Evolutionary conservation across 768 basidiomycete genomes (phyloP).

Genomic region (Mycena vulgaris): DNA sequence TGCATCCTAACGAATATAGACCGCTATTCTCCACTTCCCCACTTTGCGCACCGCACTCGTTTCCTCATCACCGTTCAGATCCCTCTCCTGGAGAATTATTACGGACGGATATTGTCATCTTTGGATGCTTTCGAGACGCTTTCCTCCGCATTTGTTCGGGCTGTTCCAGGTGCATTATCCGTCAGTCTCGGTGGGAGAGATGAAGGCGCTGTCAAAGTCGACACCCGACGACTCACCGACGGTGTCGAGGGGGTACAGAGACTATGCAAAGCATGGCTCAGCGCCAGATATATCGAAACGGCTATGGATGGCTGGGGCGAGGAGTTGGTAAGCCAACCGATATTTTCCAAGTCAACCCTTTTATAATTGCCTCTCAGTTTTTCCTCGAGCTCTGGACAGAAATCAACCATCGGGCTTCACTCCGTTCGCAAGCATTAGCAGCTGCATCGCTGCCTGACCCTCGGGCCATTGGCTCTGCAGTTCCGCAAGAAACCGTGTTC

Average conservation of each 20-base stretch:
- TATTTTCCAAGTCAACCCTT: slow-evolving; percentile 1
- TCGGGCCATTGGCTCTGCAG: slow-evolving; percentile 48
- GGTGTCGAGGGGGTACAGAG: slow-evolving; percentile 89
- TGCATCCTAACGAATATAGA: slow-evolving; percentile 61
- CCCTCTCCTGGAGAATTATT: slow-evolving; percentile 85
- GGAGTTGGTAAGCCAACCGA: slow-evolving; percentile 74
- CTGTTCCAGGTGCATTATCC: slow-evolving; percentile 92
- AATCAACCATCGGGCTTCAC: slow-evolving; percentile 71
- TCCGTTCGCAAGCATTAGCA: slow-evolving; percentile 69
- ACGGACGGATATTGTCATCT: slow-evolving; percentile 83
- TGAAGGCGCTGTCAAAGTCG: slow-evolving; percentile 60
- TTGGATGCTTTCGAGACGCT: slow-evolving; percentile 95
- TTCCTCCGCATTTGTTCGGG: slow-evolving; percentile 88
- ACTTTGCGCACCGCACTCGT: slow-evolving; percentile 79
- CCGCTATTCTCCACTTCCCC: slow-evolving; percentile 92
- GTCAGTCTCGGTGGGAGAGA: slow-evolving; percentile 67
- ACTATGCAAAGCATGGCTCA: slow-evolving; percentile 88
- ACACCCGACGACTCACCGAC: slow-evolving; percentile 78
- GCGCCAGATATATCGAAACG: slow-evolving; percentile 79
- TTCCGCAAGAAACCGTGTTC: slow-evolving; percentile 80
- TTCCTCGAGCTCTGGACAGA: slow-evolving; percentile 93
- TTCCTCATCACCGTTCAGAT: slow-evolving; percentile 92
- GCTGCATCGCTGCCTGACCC: slow-evolving; percentile 68
- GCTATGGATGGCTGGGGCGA: slow-evolving; percentile 91
- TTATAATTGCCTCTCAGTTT: slow-evolving; percentile 66